Conservation (phyloP, 352 stramenopile species). For the Pythium oligandrum region DNA sequence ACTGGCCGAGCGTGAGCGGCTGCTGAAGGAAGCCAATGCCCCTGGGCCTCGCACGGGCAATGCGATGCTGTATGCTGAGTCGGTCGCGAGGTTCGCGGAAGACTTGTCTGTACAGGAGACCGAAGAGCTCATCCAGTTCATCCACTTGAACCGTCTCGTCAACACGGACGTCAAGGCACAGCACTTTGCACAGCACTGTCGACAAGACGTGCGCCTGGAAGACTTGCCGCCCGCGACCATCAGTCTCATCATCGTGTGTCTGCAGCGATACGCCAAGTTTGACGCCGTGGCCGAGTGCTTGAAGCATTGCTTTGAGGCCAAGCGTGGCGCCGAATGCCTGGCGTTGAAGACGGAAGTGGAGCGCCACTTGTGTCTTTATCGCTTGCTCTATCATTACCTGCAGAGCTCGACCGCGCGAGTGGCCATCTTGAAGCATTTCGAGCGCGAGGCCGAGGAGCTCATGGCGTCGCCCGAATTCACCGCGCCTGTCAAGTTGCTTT, state of each 20-base stretch:
- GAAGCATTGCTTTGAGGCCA: conserved; percentile 46
- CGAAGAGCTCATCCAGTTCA: conserved; percentile 56
- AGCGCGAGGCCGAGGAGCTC: conserved; percentile 38
- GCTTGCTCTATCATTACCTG: conserved; percentile 65
- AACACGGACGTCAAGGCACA: conserved; percentile 72
- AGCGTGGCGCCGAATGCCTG: conserved; percentile 33
- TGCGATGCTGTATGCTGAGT: conserved; percentile 65
- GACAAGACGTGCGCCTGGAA: conserved; percentile 29
- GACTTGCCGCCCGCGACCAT: conserved; percentile 32
- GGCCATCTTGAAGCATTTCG: conserved; percentile 59
- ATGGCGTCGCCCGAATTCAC: conserved; percentile 26
- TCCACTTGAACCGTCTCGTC: conserved; percentile 45
- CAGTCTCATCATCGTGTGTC: conserved; percentile 42
- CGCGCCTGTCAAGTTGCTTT: conserved; percentile 60
- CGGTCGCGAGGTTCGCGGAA: conserved; percentile 39
- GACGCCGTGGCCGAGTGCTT: conserved; percentile 49
- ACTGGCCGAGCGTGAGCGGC: conserved; percentile 41
- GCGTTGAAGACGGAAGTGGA: conserved; percentile 71
- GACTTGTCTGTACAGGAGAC: conserved; percentile 37
- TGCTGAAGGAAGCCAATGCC: conserved; percentile 32
- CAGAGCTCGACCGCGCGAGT: conserved; percentile 34
- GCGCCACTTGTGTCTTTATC: conserved; percentile 57
- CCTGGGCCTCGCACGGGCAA: conserved; percentile 35
- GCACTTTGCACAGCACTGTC: conserved; percentile 64
- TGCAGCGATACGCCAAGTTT: conserved; percentile 51